Base-by-base conservation (phyloP, 768 basidiomycete genomes). In the Lactarius indigo region DNA sequence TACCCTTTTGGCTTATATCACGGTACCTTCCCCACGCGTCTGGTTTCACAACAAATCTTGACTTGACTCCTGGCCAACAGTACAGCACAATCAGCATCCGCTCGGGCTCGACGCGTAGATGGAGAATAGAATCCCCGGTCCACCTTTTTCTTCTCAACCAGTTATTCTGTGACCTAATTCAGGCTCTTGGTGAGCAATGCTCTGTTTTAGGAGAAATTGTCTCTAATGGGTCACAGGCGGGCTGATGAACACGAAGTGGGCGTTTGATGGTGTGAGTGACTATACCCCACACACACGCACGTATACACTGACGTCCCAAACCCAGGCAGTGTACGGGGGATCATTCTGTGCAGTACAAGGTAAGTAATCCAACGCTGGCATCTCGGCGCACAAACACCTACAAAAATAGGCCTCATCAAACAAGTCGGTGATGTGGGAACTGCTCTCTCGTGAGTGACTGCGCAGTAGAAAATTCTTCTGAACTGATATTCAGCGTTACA, bases 221-320 rank as follows among this genome's bases (percentile, higher is more conserved):
- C 15, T 15, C 57, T 63, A 23, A 62, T 59, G 35, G 13, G 13
- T 42, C 12, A 63, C 64, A 80, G 79, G 81, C 2, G 78, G 78
- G 3, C 67, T 81, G 18, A 74, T 82, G 69, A 72, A 78, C 60
- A 68, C 78, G 33, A 74, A 70, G 66, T 80, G 79, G 79, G 68
- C 76, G 41, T 37, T 66, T 54, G 70, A 75, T 37, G 75, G 73
- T 28, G 79, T 79, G 64, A 59, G 77, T 73, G 12, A n/a, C n/a
- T 33, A 23, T 35, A 54, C n/a, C 9, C 23, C 26, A 35, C 57
- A 17, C 57, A 17, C 35, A 12, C 39, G 33, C 37, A 39, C 30
- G 33, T 54, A 33, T 55, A 39, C 5, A 18, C 26, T 33, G 7
- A 55, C 13, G 30, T 28, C 28, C n/a, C 42, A 20, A 39, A 31